Conservation (phyloP, 805 yeast species). For the Candida dajiaensis region DNA sequence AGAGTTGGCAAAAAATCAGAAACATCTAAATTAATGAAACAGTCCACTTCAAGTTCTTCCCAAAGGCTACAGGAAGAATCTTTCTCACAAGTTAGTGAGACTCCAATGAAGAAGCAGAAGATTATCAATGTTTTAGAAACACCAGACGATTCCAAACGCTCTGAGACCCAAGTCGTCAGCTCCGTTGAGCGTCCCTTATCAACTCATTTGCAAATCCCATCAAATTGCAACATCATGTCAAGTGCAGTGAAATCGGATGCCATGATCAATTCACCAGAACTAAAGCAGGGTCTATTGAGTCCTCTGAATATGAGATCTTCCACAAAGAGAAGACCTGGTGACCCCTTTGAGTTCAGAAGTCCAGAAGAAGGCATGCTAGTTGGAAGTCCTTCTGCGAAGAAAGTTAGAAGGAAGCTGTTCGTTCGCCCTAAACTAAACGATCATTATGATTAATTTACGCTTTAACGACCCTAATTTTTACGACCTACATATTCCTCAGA, state of each 20-base stretch:
- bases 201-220: background rate
- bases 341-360: constrained; percentile 13
- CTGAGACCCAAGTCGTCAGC: background rate
- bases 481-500: background rate
- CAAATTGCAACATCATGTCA: constrained; percentile 1
- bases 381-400: background rate
- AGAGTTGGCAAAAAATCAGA: constrained; percentile 22
- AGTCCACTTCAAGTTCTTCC: background rate
- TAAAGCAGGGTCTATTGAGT: constrained; percentile 10
- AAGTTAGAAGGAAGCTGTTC: constrained; percentile 30
- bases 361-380: constrained; percentile 2
- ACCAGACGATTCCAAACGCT: constrained; percentile 6
- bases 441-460: background rate
- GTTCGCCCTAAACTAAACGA: constrained; percentile 26
- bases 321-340: constrained; percentile 12
- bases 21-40: background rate
- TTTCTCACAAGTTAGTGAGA: constrained; percentile 24
- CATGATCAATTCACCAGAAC: background rate
- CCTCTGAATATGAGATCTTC: constrained; percentile 19
- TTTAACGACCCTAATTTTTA: background rate
- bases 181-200: constrained; percentile 3
- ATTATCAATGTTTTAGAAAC: constrained; percentile 15
- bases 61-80: constrained; percentile 11
- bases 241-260: background rate
- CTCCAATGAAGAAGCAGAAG: constrained; percentile 21